These are phyloP conservation scores for Penicillium sp. DNA, from an alignment of 2,329 filamentous ascomycete genomes.

Conservation along the genomic window DNA sequence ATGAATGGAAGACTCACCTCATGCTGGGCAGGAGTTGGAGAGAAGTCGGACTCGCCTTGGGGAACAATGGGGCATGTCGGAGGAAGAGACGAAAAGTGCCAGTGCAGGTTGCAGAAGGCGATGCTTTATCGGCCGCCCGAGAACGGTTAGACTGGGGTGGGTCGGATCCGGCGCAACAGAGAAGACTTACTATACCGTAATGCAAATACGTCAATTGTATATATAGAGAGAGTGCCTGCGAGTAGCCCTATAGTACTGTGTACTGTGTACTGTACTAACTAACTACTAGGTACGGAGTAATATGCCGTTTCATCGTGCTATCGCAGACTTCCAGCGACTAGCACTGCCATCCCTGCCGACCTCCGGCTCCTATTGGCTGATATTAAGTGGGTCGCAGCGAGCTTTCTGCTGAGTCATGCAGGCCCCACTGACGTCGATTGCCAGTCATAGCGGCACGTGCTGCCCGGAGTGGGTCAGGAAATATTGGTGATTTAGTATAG, in stretches of 20 bases:
- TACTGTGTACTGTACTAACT: no score
- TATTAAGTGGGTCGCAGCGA: neutral
- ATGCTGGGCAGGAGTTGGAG: constrained; percentile 17
- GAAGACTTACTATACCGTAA: no score
- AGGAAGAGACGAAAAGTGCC: constrained; percentile 10
- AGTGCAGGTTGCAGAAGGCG: constrained; percentile 3
- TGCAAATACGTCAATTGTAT: no score
- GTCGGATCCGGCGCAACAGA: neutral
- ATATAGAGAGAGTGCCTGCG: no score
- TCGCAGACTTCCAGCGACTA: neutral
- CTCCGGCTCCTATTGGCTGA: neutral
- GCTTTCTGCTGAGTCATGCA: constrained; percentile 7
- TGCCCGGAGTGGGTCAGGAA: neutral
- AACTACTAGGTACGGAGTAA: no score
- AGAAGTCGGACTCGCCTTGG: neutral
- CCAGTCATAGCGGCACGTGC: constrained; percentile 18
- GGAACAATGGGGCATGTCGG: constrained; percentile 10
- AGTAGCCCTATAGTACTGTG: no score
- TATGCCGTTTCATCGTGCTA: constrained; percentile 1
- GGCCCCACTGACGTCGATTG: constrained; percentile 8
- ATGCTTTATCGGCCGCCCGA: constrained; percentile 20
- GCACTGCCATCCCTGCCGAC: neutral
- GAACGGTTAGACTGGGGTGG: constrained; percentile 16
- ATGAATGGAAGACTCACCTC: constrained; percentile 17
- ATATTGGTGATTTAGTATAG: no score